These are phyloP conservation scores for Carex arenaria DNA, from an alignment of 202 grass and related monocot species.

Conservation along the genomic window DNA sequence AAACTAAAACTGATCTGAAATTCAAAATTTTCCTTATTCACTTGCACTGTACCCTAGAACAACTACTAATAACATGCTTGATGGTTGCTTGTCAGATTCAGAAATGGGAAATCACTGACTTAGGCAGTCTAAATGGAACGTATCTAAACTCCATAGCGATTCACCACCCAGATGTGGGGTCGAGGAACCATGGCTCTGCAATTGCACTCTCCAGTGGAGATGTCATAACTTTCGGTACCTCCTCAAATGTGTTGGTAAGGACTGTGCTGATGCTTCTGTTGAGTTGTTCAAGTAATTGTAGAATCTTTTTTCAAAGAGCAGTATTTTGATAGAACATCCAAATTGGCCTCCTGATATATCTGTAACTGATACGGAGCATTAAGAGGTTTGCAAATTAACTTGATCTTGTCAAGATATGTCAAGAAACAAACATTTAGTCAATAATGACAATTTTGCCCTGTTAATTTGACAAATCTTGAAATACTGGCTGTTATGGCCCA, in stretches of 20 bases:
- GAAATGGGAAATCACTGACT: constrained; percentile 81
- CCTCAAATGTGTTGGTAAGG: constrained; percentile 71
- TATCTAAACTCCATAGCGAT: constrained; percentile 55
- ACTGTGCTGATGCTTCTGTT: background rate
- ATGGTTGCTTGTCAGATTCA: constrained; percentile 38
- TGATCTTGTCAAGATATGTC: background rate
- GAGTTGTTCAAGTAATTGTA: background rate
- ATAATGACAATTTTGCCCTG: background rate
- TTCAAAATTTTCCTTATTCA: background rate
- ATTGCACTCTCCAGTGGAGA: constrained; percentile 72
- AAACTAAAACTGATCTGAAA: background rate
- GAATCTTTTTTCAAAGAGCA: background rate
- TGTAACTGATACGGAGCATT: background rate
- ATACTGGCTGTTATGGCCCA: background rate
- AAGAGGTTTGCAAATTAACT: background rate
- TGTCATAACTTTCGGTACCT: constrained; percentile 64
- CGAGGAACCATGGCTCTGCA: constrained; percentile 55
- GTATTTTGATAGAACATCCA: background rate
- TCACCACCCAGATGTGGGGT: constrained; percentile 54
- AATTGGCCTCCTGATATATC: background rate
- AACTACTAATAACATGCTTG: background rate
- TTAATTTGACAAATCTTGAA: constrained; percentile 8
- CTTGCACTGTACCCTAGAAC: background rate
- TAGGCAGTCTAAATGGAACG: constrained; percentile 92
- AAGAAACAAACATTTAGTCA: background rate